Evolutionary conservation across 2,329 filamentous ascomycete species (phyloP), one percentile per base, ranked within the genome.

Genomic region (Lecanicillium sp.): DNA sequence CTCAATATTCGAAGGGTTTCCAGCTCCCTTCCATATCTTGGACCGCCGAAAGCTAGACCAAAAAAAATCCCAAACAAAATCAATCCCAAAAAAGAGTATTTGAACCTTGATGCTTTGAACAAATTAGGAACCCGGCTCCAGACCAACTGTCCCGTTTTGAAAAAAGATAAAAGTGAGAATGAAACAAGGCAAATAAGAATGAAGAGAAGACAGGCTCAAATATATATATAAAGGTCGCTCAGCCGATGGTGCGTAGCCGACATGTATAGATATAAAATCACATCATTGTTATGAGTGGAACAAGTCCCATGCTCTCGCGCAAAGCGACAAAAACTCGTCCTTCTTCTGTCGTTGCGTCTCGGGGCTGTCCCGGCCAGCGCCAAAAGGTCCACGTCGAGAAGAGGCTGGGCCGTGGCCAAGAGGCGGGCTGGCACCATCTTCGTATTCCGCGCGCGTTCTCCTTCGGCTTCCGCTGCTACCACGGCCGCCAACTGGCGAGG

Each of bases 281-380:
- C 47, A 45, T 41, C 43, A 46, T 46, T 46, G 44, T 44, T 66
- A 96, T 45, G 88, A 95, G 68, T 97, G 92, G 63, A 97, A 95
- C 19, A 98, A 64, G 65, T 98, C 92, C 92, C 92, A 98, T 8
- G 92, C 92, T 54, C 87, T 74, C 49, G 87, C 80, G 58, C 90
- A 96, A 36, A 97, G 67, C 40, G 76, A 71, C 47, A 98, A 68
- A 56, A 98, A 98, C 59, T 95, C 87, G 31, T 95, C 88, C 57
- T 88, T 88, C 77, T 97, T 97, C 55, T 77, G 81, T 51, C 78
- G 74, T 58, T 87, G 82, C 5, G 81, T 87, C 51, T 92, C 88
- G 7, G 86, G 87, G 48, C 80, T 89, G 55, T 92, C 88, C 44
- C 86, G 72, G 28, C 85, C 86, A 40, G 85, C 84, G 27, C 84